Conservation (phyloP, 805 yeast genomes). For the Saccharomycopsis malanga region DNA sequence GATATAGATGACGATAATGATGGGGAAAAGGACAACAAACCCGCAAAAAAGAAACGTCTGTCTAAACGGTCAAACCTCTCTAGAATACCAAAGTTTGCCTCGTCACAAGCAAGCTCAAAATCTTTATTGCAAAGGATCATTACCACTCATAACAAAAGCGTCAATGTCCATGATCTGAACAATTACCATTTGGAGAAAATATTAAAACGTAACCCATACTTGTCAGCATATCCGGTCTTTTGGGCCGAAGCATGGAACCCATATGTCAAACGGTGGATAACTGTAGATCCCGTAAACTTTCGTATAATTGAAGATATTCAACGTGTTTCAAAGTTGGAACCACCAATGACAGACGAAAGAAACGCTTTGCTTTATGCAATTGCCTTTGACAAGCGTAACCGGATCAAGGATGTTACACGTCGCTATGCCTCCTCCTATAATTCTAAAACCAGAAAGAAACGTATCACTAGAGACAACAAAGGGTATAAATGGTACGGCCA, state of each 20-base stretch:
- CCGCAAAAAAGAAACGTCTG: neutral
- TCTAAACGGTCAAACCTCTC: slow-evolving; percentile 19
- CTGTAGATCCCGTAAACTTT: slow-evolving; percentile 73
- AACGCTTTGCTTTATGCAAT: slow-evolving; percentile 68
- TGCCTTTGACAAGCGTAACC: slow-evolving; percentile 62
- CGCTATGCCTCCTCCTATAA: slow-evolving; percentile 67
- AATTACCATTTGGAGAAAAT: slow-evolving; percentile 21
- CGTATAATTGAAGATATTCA: slow-evolving; percentile 55
- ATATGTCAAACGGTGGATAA: slow-evolving; percentile 65
- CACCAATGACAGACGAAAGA: slow-evolving; percentile 51
- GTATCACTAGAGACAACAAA: slow-evolving; percentile 55
- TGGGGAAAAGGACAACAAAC: neutral
- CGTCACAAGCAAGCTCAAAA: slow-evolving; percentile 15
- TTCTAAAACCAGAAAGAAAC: slow-evolving; percentile 65
- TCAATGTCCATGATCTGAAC: slow-evolving; percentile 1
- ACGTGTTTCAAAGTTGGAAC: slow-evolving; percentile 57
- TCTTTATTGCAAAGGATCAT: slow-evolving; percentile 25
- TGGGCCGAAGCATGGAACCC: slow-evolving; percentile 96
- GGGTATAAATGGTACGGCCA: slow-evolving; percentile 54
- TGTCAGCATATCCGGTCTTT: slow-evolving; percentile 53
- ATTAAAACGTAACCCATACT: slow-evolving; percentile 21
- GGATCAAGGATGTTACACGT: slow-evolving; percentile 76
- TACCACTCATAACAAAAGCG: slow-evolving; percentile 2
- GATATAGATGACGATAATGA: neutral
- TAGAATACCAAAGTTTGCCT: slow-evolving; percentile 23